Evolutionary conservation across 306 rosid genomes (phyloP), one percentile per base, ranked within the genome.

Genomic region (Glycine tomentella): DNA sequence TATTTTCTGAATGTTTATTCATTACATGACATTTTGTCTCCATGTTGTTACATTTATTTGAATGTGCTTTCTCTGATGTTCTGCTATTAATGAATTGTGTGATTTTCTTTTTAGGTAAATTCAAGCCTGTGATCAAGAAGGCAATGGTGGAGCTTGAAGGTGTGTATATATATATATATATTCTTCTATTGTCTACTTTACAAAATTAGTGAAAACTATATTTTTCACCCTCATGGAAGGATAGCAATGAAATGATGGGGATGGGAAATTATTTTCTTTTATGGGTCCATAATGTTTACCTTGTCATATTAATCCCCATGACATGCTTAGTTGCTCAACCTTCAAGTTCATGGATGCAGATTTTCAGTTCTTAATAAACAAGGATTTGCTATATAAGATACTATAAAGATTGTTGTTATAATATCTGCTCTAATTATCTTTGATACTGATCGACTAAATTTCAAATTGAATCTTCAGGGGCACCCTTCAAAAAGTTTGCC

Each of bases 121-220:
- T 89, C 86, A 96, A 96, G 90, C 97, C 99, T 59, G 99, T 96
- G 90, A 93, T 96, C 78, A 96, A 96, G 93, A 96, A 96, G 92
- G 99, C 99, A 79, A 92, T 96, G 97, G 99, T 96, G 83, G 99
- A 96, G 87, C 98, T 96, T 69, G 98, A 96, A 77, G 99, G 99
- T 96, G n/a, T n/a, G n/a, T n/a, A 1, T 20, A 20, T 74, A 52
- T 67, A n/a, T n/a, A 33, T 75, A 11, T 44, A 25, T 25, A 25
- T 25, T 36, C 70, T 50, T 56, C 31, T 25, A 25, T 25, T 25
- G 31, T 25, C 31, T 61, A 34, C 63, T 76, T 57, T 50, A 53
- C 64, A 50, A 46, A 42, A 67, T 74, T 36, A 66, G 59, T 55
- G 51, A 49, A 63, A 76, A 76, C 66, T 72, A 33, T 16, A 49